phyloP scores from a whole-genome alignment of 345 rosid species.

The Salix arbutifolia region DNA sequence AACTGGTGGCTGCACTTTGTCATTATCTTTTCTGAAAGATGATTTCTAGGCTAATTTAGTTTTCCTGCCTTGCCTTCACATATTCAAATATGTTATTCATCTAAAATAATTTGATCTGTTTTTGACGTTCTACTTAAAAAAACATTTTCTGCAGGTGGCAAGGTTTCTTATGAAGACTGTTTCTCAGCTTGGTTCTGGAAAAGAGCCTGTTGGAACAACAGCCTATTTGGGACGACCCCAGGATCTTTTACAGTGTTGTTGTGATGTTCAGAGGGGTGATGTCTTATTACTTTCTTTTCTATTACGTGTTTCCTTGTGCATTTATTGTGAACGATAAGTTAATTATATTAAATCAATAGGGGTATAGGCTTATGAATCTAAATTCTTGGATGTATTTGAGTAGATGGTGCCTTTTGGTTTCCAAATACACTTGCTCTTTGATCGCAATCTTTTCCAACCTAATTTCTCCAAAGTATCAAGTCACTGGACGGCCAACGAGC shows the following conservation, averaged over 20 bases:
- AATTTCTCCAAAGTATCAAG: background rate
- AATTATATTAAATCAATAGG: background rate
- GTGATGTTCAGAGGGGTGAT: conserved; percentile 66
- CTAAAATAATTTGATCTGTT: conserved; percentile 1
- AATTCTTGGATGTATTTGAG: background rate
- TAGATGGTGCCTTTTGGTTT: background rate
- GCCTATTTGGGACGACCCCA: conserved; percentile 69
- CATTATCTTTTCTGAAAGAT: background rate
- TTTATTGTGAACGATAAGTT: background rate
- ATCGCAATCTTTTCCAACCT: background rate
- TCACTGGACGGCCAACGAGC: background rate
- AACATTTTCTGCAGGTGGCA: conserved; percentile 59
- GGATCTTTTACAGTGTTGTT: conserved; percentile 69
- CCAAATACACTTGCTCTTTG: background rate
- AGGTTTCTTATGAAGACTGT: conserved; percentile 94
- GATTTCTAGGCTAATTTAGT: background rate
- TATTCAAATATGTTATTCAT: background rate
- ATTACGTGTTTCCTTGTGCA: background rate
- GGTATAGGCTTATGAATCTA: background rate
- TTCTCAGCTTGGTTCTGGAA: conserved; percentile 79
- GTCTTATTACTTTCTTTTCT: background rate
- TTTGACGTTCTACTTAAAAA: background rate
- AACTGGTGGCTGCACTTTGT: background rate
- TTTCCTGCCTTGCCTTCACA: background rate
- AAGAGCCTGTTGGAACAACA: conserved; percentile 82